phyloP scores from a whole-genome alignment of 2,329 filamentous ascomycete genomes.

The Talaromyces piceae region DNA sequence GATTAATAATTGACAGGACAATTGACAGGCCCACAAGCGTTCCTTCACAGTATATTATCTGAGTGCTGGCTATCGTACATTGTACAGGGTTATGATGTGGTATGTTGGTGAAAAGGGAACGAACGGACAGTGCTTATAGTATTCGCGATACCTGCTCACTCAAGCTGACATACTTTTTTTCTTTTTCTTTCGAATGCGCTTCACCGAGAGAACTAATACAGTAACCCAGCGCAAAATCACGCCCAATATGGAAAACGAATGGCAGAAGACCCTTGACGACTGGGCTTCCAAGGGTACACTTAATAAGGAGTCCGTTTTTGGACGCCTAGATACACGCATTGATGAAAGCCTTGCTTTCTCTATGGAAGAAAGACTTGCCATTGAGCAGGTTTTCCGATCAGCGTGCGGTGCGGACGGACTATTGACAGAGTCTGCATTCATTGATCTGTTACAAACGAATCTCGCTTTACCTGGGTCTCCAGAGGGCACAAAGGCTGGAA shows the following conservation, averaged over 20 bases:
- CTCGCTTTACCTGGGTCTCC: background rate
- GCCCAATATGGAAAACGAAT: background rate
- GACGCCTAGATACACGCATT: background rate
- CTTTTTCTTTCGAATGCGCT: too few species aligned
- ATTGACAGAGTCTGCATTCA: conserved; percentile 1
- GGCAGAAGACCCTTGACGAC: background rate
- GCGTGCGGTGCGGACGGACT: background rate
- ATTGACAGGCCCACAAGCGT: too few species aligned
- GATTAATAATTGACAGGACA: too few species aligned
- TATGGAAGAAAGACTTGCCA: background rate
- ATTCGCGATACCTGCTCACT: too few species aligned
- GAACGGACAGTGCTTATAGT: too few species aligned
- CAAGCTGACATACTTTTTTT: too few species aligned
- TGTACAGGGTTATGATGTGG: too few species aligned
- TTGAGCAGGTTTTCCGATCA: background rate
- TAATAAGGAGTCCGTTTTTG: background rate
- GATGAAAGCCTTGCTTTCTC: background rate
- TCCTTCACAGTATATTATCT: too few species aligned
- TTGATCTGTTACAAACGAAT: background rate
- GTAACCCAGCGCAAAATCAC: too few species aligned
- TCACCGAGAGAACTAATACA: too few species aligned
- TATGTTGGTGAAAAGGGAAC: too few species aligned
- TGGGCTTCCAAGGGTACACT: background rate
- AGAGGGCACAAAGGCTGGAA: conserved; percentile 2
- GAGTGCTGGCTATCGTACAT: too few species aligned